These are phyloP conservation scores for Russula sp. DNA, from an alignment of 768 basidiomycete genomes.

Conservation along the genomic window DNA sequence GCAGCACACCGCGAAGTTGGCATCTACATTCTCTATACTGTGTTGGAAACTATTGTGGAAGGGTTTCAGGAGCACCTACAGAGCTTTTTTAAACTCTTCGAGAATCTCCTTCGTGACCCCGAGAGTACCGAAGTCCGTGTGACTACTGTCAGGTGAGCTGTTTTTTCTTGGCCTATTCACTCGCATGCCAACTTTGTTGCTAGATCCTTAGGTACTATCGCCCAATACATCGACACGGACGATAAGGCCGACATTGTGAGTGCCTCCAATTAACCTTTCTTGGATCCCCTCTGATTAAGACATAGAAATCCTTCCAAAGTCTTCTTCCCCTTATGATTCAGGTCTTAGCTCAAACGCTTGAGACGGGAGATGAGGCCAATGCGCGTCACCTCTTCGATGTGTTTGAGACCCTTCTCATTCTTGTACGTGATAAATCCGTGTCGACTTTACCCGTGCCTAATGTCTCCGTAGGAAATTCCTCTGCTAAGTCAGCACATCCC, in stretches of 20 bases:
- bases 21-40: constrained; percentile 80
- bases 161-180: neutral
- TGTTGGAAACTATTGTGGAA: constrained; percentile 87
- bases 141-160: constrained; percentile 68
- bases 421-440: constrained; percentile 41
- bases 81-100: constrained; percentile 75
- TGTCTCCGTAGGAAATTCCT: constrained; percentile 71
- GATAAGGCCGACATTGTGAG: constrained; percentile 83
- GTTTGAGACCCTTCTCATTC: constrained; percentile 89
- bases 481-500: constrained; percentile 83
- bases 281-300: neutral
- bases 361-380: constrained; percentile 67
- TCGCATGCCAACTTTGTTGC: neutral
- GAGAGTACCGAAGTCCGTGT: constrained; percentile 88
- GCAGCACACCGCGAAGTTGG: constrained; percentile 86
- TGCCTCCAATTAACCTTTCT: constrained; percentile 16
- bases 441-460: neutral
- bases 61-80: constrained; percentile 73
- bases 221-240: constrained; percentile 84
- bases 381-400: constrained; percentile 92
- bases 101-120: constrained; percentile 63
- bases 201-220: constrained; percentile 84
- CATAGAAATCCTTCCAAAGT: constrained; percentile 76
- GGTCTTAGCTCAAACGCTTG: constrained; percentile 80
- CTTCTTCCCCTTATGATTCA: constrained; percentile 83